These are phyloP conservation scores for Schizochytrium sp. DNA, from an alignment of 108 stramenopile species.

Conservation along the genomic window DNA sequence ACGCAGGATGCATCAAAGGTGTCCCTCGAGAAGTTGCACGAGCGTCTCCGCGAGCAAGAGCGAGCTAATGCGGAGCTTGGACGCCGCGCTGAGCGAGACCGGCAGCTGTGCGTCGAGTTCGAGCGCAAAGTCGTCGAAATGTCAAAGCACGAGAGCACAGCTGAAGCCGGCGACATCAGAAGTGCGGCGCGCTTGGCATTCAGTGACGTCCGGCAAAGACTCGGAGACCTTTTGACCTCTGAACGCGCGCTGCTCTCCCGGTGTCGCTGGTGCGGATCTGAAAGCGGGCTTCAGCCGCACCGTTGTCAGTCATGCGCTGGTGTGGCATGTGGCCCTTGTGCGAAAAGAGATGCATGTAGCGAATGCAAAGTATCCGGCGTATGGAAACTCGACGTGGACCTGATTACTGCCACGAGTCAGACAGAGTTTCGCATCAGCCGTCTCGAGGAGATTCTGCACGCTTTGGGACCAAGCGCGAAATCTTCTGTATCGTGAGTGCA, in stretches of 20 bases:
- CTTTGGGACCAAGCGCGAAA: neutral
- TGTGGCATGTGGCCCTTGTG: too few relatives aligned
- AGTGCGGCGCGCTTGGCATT: neutral
- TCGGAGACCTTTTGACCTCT: too few relatives aligned
- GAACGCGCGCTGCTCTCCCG: too few relatives aligned
- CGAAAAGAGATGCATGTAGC: too few relatives aligned
- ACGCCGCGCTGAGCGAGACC: neutral
- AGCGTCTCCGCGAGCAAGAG: neutral
- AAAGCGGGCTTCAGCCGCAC: too few relatives aligned
- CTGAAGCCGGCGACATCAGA: neutral
- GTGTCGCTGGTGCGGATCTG: too few relatives aligned
- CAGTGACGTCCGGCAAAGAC: too few relatives aligned
- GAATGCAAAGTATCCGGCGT: too few relatives aligned
- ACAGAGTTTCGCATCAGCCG: neutral
- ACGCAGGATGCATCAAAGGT: neutral
- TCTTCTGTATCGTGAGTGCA: too few relatives aligned
- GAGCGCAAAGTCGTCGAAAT: neutral
- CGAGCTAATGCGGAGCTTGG: neutral
- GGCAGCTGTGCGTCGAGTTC: neutral
- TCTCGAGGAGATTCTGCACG: neutral
- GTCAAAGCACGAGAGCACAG: neutral
- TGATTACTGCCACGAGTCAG: neutral
- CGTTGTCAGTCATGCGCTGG: too few relatives aligned
- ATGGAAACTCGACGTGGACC: neutral
- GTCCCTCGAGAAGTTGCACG: neutral